Evolutionary conservation across 2,329 filamentous ascomycete species (phyloP).

Genomic region (Trichocomaceae sp.): DNA sequence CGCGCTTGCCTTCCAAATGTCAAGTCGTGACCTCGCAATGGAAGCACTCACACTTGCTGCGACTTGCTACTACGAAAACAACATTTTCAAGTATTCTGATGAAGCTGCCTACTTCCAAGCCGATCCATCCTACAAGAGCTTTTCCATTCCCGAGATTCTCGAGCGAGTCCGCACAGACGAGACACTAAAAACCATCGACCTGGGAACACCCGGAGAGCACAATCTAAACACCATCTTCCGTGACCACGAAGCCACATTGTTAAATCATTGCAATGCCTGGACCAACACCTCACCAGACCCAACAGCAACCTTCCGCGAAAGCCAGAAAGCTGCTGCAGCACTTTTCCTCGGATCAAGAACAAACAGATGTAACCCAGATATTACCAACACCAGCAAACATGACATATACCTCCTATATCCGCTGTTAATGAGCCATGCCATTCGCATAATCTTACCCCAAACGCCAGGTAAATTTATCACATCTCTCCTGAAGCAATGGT

Average conservation of each 20-base stretch:
- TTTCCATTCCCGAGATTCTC: slow-evolving; percentile 64
- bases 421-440: slow-evolving; percentile 78
- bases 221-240: slow-evolving; percentile 65
- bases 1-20: slow-evolving; percentile 86
- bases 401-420: slow-evolving; percentile 80
- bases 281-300: slow-evolving; percentile 54
- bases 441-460: slow-evolving; percentile 75
- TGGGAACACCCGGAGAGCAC: slow-evolving; percentile 46
- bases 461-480: slow-evolving; percentile 68
- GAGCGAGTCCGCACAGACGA: slow-evolving; percentile 61
- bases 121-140: slow-evolving; percentile 53
- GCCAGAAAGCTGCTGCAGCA: slow-evolving; percentile 50
- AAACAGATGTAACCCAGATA: neutral
- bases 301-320: slow-evolving; percentile 66
- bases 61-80: slow-evolving; percentile 50
- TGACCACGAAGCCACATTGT: slow-evolving; percentile 60
- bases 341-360: slow-evolving; percentile 33
- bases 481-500: slow-evolving; percentile 76
- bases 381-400: slow-evolving; percentile 47
- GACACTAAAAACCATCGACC: slow-evolving; percentile 62
- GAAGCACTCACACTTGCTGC: slow-evolving; percentile 71
- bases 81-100: slow-evolving; percentile 59
- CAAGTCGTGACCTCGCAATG: slow-evolving; percentile 77
- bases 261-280: slow-evolving; percentile 94
- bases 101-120: slow-evolving; percentile 60